Percentiles rank a stretch among this genome's conserved stretches.
Conservation (phyloP, 176 grass and related monocot species). For the Triticum aestivum region DNA sequence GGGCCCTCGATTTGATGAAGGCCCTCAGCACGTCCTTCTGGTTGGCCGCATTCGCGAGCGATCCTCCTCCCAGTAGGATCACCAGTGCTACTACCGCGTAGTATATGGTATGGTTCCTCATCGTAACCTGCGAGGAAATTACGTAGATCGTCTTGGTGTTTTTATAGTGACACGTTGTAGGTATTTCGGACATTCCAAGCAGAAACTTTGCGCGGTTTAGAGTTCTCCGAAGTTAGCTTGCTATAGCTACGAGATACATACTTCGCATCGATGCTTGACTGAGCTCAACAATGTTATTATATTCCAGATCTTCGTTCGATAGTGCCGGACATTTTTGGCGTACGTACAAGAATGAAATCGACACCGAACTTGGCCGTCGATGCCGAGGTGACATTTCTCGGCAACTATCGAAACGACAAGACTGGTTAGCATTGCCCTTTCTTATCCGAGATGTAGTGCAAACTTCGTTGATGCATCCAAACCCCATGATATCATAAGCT, state of each 20-base stretch:
- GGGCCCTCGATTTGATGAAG: conserved; percentile 15
- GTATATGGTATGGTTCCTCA: not conserved
- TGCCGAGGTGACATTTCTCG: too few relatives aligned
- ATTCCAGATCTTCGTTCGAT: too few relatives aligned
- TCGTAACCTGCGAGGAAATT: not conserved
- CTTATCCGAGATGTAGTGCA: too few relatives aligned
- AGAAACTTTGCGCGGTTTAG: not conserved
- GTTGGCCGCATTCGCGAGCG: not conserved
- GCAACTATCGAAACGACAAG: too few relatives aligned
- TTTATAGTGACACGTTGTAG: not conserved
- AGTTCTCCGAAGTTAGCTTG: not conserved
- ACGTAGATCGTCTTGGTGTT: not conserved
- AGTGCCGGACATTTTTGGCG: too few relatives aligned
- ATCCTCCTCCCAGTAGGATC: not conserved
- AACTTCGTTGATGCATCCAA: too few relatives aligned
- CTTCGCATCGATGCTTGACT: too few relatives aligned
- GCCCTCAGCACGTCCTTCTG: conserved; percentile 17
- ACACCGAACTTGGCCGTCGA: too few relatives aligned
- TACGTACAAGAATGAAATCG: too few relatives aligned
- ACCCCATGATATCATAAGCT: too few relatives aligned
- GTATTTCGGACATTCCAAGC: not conserved
- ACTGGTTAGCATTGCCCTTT: too few relatives aligned
- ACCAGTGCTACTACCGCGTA: not conserved
- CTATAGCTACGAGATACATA: not conserved
- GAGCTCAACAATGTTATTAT: too few relatives aligned